These are phyloP conservation scores for Monosporozyma solicola DNA, from an alignment of 805 yeast species.

Conservation along the genomic window DNA sequence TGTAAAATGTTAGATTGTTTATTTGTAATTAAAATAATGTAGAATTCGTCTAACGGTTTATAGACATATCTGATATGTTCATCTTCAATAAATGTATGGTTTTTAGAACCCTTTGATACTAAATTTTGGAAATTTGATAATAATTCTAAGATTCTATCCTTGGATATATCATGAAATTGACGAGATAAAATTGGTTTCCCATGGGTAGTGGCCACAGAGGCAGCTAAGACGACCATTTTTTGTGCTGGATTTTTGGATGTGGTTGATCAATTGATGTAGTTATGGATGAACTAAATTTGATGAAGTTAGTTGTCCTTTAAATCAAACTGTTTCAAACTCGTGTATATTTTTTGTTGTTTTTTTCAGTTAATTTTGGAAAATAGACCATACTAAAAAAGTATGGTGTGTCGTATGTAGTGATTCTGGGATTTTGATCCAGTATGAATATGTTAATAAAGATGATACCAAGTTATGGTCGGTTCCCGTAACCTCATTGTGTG, in stretches of 20 bases:
- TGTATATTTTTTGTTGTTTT: background rate
- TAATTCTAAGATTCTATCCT: constrained; percentile 78
- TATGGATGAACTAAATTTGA: background rate
- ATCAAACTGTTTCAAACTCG: background rate
- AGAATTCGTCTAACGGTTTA: constrained; percentile 91
- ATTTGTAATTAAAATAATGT: constrained; percentile 84
- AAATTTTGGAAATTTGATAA: constrained; percentile 79
- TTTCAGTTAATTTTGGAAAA: too few species aligned
- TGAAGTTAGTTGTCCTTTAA: background rate
- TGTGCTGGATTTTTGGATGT: too few species aligned
- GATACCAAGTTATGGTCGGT: too few species aligned
- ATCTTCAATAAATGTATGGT: constrained; percentile 91
- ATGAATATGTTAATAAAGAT: too few species aligned
- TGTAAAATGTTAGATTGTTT: constrained; percentile 85
- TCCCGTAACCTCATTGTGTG: too few species aligned
- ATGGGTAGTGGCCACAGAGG: constrained; percentile 85
- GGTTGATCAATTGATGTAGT: background rate
- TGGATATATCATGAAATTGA: constrained; percentile 78
- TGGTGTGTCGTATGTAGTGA: background rate
- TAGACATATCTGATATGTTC: constrained; percentile 87
- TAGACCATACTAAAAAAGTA: too few species aligned
- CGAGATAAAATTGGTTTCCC: constrained; percentile 90
- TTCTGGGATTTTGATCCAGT: too few species aligned
- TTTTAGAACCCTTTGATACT: constrained; percentile 56
- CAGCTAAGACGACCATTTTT: constrained; percentile 73